Percentiles rank a stretch among this genome's conserved stretches.
phyloP scores from a whole-genome alignment of 2,329 filamentous ascomycete genomes.

The Arthroderma uncinatum region DNA sequence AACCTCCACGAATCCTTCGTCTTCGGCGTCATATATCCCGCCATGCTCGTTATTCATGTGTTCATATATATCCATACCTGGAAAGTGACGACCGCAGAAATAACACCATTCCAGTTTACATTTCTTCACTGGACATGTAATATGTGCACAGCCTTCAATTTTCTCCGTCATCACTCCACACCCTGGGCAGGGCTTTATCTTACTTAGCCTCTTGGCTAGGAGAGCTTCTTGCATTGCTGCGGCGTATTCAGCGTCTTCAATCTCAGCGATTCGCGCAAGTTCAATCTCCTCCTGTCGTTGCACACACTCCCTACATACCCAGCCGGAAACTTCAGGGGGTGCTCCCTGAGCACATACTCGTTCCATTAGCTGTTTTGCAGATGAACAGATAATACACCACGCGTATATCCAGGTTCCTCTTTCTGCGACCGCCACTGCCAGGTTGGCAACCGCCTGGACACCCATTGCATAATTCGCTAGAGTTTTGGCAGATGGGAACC shows the following conservation, averaged over 20 bases:
- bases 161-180: slow-evolving; percentile 32
- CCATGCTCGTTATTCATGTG: slow-evolving; percentile 1
- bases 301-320: slow-evolving; percentile 36
- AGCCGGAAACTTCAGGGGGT: slow-evolving; percentile 29
- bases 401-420: slow-evolving; percentile 39
- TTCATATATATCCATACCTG: neutral
- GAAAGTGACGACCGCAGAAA: neutral
- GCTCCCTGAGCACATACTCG: slow-evolving; percentile 36
- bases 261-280: slow-evolving; percentile 9
- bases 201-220: slow-evolving; percentile 2
- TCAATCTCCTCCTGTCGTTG: slow-evolving; percentile 3
- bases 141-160: slow-evolving; percentile 33
- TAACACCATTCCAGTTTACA: slow-evolving; percentile 4
- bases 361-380: slow-evolving; percentile 35
- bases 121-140: slow-evolving; percentile 14
- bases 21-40: slow-evolving; percentile 1
- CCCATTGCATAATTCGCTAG: slow-evolving; percentile 29
- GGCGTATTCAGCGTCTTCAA: neutral
- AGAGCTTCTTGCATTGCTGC: neutral
- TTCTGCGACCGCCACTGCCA: slow-evolving; percentile 32
- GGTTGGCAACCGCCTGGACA: slow-evolving; percentile 25
- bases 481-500: slow-evolving; percentile 31
- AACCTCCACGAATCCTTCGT: neutral
- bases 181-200: slow-evolving; percentile 27
- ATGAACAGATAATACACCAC: slow-evolving; percentile 38